Base-by-base conservation (phyloP, 306 rosid species). In the Urtica urens region DNA sequence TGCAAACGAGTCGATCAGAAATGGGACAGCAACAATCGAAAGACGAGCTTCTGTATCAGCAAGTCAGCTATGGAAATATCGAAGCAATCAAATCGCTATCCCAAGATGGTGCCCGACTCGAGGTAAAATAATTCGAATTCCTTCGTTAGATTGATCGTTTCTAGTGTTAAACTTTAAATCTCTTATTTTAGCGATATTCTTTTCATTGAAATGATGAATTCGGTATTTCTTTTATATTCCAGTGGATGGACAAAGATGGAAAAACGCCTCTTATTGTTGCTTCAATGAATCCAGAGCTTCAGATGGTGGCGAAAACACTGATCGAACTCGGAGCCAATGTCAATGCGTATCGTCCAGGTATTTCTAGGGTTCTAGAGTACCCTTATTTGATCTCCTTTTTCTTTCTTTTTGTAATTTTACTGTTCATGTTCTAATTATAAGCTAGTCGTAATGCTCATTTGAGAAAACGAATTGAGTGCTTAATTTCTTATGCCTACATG, bases 1-100 rank as follows among this genome's bases (percentile, higher is more conserved):
- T 15, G 10, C 27, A 2, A 16, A 26, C 20, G n/a, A 51, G 47
- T 17, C 53, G 23, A 49, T n/a, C 19, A 12, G 48, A 50, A 35
- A 92, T 92, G 99, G 99, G 99, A 65, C 99, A 75, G 38, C 72
- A 63, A 29, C 94, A 75, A 73, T 86, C 99, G 54, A 92, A 82
- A 62, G 75, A 64, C 51, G 94, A 79, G 62, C 68, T 75, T 55
- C 79, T 92, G 38, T 75, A 79, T 53, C 93, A 75, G 77, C 94
- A 92, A 58, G 93, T 86, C 30, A 59, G 77, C 78, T 77, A 75
- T 65, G 94, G 83, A 10, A 75, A 75, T 76, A 7, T 14, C 51
- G 96, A 79, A 15, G 94, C 81, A 41, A 82, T 92, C 78, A 86
- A 86, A 68, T 10, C 75, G 59, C 94, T 92, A 57, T 58, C 49